These are phyloP conservation scores for Carallia brachiata DNA, from an alignment of 345 rosid species.

Conservation along the genomic window DNA sequence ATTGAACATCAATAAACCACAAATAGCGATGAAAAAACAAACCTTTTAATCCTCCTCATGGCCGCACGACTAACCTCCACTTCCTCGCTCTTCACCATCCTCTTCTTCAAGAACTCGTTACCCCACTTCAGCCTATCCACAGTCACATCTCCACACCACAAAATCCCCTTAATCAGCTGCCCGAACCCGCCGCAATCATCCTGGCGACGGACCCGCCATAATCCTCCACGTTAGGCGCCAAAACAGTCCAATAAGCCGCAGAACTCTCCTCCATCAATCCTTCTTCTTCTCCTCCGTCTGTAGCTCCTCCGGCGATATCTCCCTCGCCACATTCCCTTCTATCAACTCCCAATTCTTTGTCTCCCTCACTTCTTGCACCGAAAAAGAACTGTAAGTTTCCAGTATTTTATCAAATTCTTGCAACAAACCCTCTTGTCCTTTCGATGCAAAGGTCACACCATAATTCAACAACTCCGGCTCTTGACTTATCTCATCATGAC, in stretches of 20 bases:
- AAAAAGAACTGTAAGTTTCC: conserved; percentile 22
- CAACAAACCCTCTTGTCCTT: conserved; percentile 30
- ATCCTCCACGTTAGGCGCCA: conserved; percentile 96
- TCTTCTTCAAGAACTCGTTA: conserved; percentile 58
- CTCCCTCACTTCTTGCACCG: conserved; percentile 19
- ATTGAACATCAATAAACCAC: background rate
- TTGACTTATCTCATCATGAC: background rate
- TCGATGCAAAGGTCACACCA: conserved; percentile 28
- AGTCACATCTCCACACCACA: conserved; percentile 95
- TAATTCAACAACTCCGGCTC: conserved; percentile 26
- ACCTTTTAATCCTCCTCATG: conserved; percentile 77
- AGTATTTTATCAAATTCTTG: conserved; percentile 19
- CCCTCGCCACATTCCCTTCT: conserved; percentile 22
- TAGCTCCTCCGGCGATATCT: conserved; percentile 26
- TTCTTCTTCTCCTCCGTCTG: conserved; percentile 17
- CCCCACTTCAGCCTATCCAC: conserved; percentile 81
- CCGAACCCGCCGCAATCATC: conserved; percentile 85
- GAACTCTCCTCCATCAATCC: conserved; percentile 54
- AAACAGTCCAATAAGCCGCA: conserved; percentile 87
- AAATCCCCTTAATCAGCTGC: conserved; percentile 74
- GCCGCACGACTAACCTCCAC: conserved; percentile 60
- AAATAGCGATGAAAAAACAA: background rate
- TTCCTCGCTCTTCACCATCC: conserved; percentile 40
- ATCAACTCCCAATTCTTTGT: conserved; percentile 15
- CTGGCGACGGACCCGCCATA: conserved; percentile 60